Base-by-base conservation (phyloP, 2,329 filamentous ascomycete genomes). In the Scedosporium aurantiacum region DNA sequence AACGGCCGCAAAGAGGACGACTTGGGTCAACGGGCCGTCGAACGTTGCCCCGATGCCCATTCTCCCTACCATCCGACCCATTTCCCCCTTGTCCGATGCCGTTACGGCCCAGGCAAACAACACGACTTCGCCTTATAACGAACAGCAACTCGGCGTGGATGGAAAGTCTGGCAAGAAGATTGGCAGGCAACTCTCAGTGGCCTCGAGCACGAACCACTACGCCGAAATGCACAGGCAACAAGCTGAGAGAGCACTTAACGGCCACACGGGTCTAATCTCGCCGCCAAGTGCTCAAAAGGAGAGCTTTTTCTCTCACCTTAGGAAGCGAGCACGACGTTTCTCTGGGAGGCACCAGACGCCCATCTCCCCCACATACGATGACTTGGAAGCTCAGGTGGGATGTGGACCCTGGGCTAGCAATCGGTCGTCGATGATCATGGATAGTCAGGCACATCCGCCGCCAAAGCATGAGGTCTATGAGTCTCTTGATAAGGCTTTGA, bases 241-340 rank as follows among this genome's bases (percentile, higher is more conserved):
- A 73, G 91, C 93, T 14, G 93, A 97, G 73, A 83, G 90, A 64
- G 91, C 91, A 43, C 80, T 97, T 55, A 97, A 91, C 70, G 94
- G 92, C 60, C 86, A 88, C 68, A 83, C 82, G 40, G 89, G 87
- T 23, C 78, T 92, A 25, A 85, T 83, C 16, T 94, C 91, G 5
- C 90, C 91, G 3, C 85, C 87, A 0, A 87, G 82, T 68, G 89
- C 83, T 18, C 89, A 91, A 62, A 95, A 95, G 70, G 94, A 99
- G 73, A 91, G 94, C 73, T 99, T 99, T 79, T 99, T 99, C 76
- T 97, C 94, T 0, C 94, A 99, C 71, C 81, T 99, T 6, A 85
- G 94, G 62, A 99, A 99, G 75, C 87, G 93, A 59, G 94, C 95
- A 28, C 85, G 94, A 67, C 84, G 94, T 66, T 87, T 99, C 63